Conservation (phyloP, 179 eudicot species). For the Beta macrorhiza region DNA sequence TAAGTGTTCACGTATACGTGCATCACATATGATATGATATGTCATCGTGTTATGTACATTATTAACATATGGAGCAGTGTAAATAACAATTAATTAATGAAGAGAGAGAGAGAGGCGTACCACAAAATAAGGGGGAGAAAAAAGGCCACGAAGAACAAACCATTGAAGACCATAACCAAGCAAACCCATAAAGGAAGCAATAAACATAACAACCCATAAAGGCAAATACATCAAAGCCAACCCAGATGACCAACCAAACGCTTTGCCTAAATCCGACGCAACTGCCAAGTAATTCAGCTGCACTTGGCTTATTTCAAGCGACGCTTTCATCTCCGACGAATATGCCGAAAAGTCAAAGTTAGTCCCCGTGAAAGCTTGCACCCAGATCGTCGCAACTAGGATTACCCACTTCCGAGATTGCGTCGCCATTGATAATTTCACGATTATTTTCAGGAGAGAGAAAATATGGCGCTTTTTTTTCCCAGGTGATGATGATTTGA, state of each 20-base stretch:
- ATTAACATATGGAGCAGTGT: too few species aligned
- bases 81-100: not conserved
- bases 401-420: constrained; percentile 82
- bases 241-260: constrained; percentile 86
- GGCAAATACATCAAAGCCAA: constrained; percentile 64
- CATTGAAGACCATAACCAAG: constrained; percentile 80
- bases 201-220: constrained; percentile 56
- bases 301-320: constrained; percentile 64
- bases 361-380: constrained; percentile 90
- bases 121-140: constrained; percentile 65
- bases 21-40: too few species aligned
- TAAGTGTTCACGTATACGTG: too few species aligned
- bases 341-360: constrained; percentile 90
- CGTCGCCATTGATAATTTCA: constrained; percentile 40
- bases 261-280: constrained; percentile 87
- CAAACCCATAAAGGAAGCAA: constrained; percentile 65
- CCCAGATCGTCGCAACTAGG: constrained; percentile 72
- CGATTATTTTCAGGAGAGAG: too few species aligned
- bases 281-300: constrained; percentile 79
- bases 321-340: constrained; percentile 63
- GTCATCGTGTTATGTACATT: too few species aligned
- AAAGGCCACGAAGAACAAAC: constrained; percentile 46
- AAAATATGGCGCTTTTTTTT: not conserved
- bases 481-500: not conserved
- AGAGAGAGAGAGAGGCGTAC: constrained; percentile 29